phyloP scores from a whole-genome alignment of 371 early-diverging fungal species.

The Zychaea mexicana region DNA sequence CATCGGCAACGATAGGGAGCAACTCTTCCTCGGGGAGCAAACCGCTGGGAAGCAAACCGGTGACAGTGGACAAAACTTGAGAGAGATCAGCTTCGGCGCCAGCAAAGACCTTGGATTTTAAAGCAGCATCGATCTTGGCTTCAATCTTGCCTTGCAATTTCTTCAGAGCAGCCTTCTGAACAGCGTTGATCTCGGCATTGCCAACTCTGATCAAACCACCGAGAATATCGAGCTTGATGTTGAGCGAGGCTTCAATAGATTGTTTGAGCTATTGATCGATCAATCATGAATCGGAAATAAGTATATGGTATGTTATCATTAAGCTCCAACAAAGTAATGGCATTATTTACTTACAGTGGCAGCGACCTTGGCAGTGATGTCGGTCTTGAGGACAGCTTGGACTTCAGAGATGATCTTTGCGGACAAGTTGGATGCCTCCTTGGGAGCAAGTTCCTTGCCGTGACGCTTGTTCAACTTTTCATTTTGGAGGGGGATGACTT shows the following conservation, averaged over 20 bases:
- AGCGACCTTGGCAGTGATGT: conserved; percentile 19
- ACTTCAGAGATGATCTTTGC: conserved; percentile 8
- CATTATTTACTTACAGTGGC: conserved; percentile 24
- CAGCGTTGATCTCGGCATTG: conserved; percentile 17
- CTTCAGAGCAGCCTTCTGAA: conserved; percentile 24
- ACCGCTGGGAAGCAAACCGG: conserved; percentile 13
- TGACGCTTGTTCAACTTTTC: not conserved
- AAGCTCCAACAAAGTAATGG: not conserved
- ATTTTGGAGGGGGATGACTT: not conserved
- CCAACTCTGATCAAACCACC: conserved; percentile 22
- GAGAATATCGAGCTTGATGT: conserved; percentile 11
- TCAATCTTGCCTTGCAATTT: conserved; percentile 26
- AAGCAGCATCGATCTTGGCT: conserved; percentile 18
- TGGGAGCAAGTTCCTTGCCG: not conserved
- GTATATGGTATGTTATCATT: not conserved
- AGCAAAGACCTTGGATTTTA: conserved; percentile 21
- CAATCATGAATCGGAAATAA: not conserved
- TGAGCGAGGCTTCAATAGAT: conserved; percentile 17
- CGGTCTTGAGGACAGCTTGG: conserved; percentile 9
- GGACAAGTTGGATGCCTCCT: not conserved
- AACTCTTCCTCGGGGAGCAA: conserved; percentile 25
- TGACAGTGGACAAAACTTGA: conserved; percentile 9
- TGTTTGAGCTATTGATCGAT: conserved; percentile 11
- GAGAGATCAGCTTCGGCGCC: conserved; percentile 14
- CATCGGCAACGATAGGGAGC: conserved; percentile 17